A percentile compares a stretch with the other conserved stretches of the same genome.
These are phyloP conservation scores for Amanita phalloides DNA, from an alignment of 768 basidiomycete species.

Conservation along the genomic window DNA sequence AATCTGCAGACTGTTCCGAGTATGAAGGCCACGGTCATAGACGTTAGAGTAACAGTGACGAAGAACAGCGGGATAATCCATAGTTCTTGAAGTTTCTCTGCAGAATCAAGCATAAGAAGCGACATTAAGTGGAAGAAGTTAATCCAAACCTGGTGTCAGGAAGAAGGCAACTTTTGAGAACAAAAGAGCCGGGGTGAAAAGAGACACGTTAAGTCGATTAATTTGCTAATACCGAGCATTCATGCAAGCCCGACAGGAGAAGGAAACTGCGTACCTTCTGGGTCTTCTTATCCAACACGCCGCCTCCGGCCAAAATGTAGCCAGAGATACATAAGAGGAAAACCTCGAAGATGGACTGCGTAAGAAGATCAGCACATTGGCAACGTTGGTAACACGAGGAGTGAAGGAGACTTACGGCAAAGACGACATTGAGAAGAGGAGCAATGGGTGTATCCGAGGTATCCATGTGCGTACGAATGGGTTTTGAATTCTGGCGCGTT, in stretches of 20 bases:
- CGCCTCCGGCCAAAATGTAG: slow-evolving; percentile 65
- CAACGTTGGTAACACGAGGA: slow-evolving; percentile 1
- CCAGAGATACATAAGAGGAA: slow-evolving; percentile 80
- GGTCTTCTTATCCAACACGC: slow-evolving; percentile 80
- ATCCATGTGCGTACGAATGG: not conserved
- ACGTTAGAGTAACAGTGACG: slow-evolving; percentile 59
- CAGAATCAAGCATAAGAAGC: not conserved
- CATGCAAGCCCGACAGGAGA: not conserved
- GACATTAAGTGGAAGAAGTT: not conserved
- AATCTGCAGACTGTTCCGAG: slow-evolving; percentile 58
- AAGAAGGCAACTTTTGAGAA: slow-evolving; percentile 96
- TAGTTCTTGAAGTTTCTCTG: slow-evolving; percentile 69
- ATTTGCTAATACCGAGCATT: slow-evolving; percentile 39
- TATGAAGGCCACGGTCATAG: slow-evolving; percentile 54
- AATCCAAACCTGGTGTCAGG: slow-evolving; percentile 52
- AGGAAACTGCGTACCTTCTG: slow-evolving; percentile 53
- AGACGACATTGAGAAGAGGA: slow-evolving; percentile 44
- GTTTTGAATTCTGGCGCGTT: not conserved
- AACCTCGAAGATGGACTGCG: slow-evolving; percentile 81
- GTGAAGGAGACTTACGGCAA: slow-evolving; percentile 31
- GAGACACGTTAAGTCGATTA: slow-evolving; percentile 74
- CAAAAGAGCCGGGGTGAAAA: slow-evolving; percentile 81
- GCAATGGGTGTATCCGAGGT: slow-evolving; percentile 21
- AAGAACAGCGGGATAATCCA: slow-evolving; percentile 88
- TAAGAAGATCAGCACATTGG: not conserved